A percentile compares a stretch with the other conserved stretches of the same genome.
These are phyloP conservation scores for Exophiala xenobiotica DNA, from an alignment of 2,329 filamentous ascomycete species.

Conservation along the genomic window DNA sequence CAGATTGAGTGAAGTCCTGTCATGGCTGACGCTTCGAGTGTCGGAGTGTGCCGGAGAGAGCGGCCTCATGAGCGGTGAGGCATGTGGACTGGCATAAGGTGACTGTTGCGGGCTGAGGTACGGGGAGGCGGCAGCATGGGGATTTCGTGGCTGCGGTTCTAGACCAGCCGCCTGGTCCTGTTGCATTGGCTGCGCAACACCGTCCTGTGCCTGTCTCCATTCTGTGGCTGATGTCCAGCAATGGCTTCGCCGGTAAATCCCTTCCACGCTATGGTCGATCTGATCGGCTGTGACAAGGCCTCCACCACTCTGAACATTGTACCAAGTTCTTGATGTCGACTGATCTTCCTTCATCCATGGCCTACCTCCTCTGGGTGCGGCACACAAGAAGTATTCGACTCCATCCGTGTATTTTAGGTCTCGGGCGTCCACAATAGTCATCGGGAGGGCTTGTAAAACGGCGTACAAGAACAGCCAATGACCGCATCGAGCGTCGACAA, in stretches of 20 bases:
- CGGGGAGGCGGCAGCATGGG: slow-evolving; percentile 4
- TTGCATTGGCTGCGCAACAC: slow-evolving; percentile 20
- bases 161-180: slow-evolving; percentile 7
- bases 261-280: slow-evolving; percentile 66
- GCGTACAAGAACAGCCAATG: slow-evolving; percentile 55
- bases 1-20: slow-evolving; percentile 45
- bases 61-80: slow-evolving; percentile 36
- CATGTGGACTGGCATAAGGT: slow-evolving; percentile 31
- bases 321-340: slow-evolving; percentile 48
- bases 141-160: slow-evolving; percentile 8
- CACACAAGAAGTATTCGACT: slow-evolving; percentile 52
- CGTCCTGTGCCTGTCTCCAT: slow-evolving; percentile 52
- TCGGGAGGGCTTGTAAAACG: slow-evolving; percentile 50
- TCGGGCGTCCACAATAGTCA: slow-evolving; percentile 51
- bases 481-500: slow-evolving; percentile 48
- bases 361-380: slow-evolving; percentile 48
- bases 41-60: slow-evolving; percentile 36
- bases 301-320: slow-evolving; percentile 60
- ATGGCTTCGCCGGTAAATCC: slow-evolving; percentile 66
- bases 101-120: slow-evolving; percentile 28
- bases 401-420: slow-evolving; percentile 45
- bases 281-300: slow-evolving; percentile 64
- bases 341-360: slow-evolving; percentile 50
- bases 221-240: slow-evolving; percentile 65
- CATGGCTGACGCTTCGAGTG: slow-evolving; percentile 35